Evolutionary conservation across 129 eudicot genomes (phyloP), one percentile per base, ranked within the genome.

Genomic region (Helianthus tuberosus): DNA sequence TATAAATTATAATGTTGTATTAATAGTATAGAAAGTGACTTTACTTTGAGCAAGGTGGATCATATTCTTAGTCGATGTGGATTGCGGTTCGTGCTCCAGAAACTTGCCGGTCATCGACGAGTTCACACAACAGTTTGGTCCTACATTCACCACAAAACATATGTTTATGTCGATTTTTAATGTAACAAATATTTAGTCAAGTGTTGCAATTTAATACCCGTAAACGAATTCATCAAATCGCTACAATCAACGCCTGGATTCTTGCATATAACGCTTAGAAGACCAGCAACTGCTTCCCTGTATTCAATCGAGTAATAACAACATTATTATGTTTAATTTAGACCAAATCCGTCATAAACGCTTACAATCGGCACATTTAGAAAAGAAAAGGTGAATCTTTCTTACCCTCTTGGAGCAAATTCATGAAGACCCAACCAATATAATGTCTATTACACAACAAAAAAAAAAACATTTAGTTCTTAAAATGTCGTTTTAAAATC

Each of bases 1-100:
- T 41, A 41, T 41, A 8, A 41, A 8, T 41, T 41, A 41, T 41
- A 8, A 41, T 41, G 46, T 41, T 43, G 47, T 43, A 43, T 43
- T 43, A 43, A 43, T 43, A 43, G 1, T 23, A 43, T 54, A 47
- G 11, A 35, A 16, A 66, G 47, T 15, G 29, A 2, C 36, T 83
- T 72, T 88, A 93, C 97, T 93, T 67, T 90, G 98, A 62, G 98
- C 96, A 13, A 94, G 85, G 83, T 94, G 98, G 78, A 94, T 81
- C 96, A 94, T 83, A 87, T 90, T 94, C 89, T 88, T 94, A 52
- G 91, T 87, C 2, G 96, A 69, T 0, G 98, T 94, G 12, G 98
- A 76, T 17, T 90, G 89, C 43, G 96, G 93, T 69, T 85, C 93
- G 11, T 81, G 96, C 57, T 77, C 75, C 38, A 86, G 86, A 79